A percentile compares a stretch with the other conserved stretches of the same genome.
These are phyloP conservation scores for Arabidopsis thaliana DNA, from an alignment of 345 rosid species.

Conservation along the genomic window TAIR10.1 NC_003070.9:22605501-22606000, in stretches of 20 bases:
- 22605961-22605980: constrained; percentile 77
- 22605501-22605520: constrained; percentile 57
- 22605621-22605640: constrained; percentile 58
- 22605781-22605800: constrained; percentile 77
- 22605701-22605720: not conserved
- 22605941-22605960: constrained; percentile 91
- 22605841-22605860: constrained; percentile 85
- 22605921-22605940: constrained; percentile 84
- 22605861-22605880: constrained; percentile 84
- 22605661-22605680: constrained; percentile 53
- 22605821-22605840: constrained; percentile 75
- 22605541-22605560: constrained; percentile 79
- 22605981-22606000: constrained; percentile 88
- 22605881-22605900: constrained; percentile 90
- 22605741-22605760: not conserved
- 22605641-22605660: constrained; percentile 83
- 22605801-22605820: constrained; percentile 72
- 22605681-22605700: not conserved
- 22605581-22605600: constrained; percentile 76
- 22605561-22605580: constrained; percentile 72
- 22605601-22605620: constrained; percentile 75
- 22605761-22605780: not conserved
- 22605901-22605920: constrained; percentile 78
- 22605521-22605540: constrained; percentile 88
- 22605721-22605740: not conserved